phyloP scores from a whole-genome alignment of 2,329 filamentous ascomycete species.

The Colletotrichum sp. region DNA sequence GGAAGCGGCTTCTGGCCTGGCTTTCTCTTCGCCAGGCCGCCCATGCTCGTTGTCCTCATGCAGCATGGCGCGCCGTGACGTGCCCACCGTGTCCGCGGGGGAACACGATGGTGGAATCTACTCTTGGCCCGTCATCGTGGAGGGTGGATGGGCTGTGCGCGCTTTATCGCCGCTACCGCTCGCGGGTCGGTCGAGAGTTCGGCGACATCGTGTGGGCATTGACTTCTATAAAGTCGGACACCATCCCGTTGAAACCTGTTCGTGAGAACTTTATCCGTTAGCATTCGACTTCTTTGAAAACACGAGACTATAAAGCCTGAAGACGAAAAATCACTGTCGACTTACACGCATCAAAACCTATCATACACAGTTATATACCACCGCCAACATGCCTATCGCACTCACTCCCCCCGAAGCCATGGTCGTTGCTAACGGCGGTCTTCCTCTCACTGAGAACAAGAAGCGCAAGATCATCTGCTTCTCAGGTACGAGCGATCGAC shows the following conservation, averaged over 20 bases:
- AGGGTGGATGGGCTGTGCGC: background rate
- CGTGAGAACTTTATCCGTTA: constrained; percentile 2
- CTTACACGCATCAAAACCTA: background rate
- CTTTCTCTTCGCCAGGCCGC: background rate
- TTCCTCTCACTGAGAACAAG: constrained; percentile 34
- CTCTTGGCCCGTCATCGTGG: constrained; percentile 11
- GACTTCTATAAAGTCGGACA: constrained; percentile 17
- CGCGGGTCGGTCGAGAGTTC: constrained; percentile 9
- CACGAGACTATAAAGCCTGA: background rate
- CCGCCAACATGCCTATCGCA: constrained; percentile 42
- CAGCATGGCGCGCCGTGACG: constrained; percentile 13
- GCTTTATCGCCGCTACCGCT: constrained; percentile 6
- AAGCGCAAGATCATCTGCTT: constrained; percentile 65
- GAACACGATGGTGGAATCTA: background rate
- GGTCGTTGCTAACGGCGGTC: constrained; percentile 22
- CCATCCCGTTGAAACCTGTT: constrained; percentile 8
- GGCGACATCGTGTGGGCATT: constrained; percentile 9
- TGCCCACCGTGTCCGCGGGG: constrained; percentile 1
- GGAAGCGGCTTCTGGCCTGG: constrained; percentile 13
- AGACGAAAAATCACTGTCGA: too few species aligned
- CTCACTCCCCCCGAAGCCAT: constrained; percentile 38
- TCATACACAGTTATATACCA: background rate
- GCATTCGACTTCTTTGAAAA: background rate
- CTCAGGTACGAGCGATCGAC: constrained; percentile 47
- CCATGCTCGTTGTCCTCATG: background rate